phyloP scores from a whole-genome alignment of 768 basidiomycete genomes.

The Termitomyces sp. region DNA sequence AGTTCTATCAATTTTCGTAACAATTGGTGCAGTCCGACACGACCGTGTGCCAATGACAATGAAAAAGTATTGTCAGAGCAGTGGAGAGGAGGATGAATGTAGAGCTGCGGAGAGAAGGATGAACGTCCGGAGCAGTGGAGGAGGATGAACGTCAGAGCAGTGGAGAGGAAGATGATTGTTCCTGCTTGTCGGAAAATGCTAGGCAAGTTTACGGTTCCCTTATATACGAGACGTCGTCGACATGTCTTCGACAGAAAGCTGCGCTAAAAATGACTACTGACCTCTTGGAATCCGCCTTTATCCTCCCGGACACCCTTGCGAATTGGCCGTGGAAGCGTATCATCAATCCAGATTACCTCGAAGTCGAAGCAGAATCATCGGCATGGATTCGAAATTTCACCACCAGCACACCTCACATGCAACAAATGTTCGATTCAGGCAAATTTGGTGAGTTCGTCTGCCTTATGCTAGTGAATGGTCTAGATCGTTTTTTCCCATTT shows the following conservation, averaged over 20 bases:
- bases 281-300: background rate
- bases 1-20: background rate
- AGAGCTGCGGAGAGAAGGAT: too few relatives aligned
- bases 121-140: too few relatives aligned
- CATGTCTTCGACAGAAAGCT: background rate
- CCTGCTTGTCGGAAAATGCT: too few relatives aligned
- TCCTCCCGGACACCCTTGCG: slow-evolving; percentile 22
- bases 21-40: background rate
- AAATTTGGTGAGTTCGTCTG: background rate
- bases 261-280: background rate
- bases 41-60: background rate
- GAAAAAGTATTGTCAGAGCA: background rate
- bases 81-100: background rate
- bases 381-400: slow-evolving; percentile 25
- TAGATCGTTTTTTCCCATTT: background rate
- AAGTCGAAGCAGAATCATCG: slow-evolving; percentile 12
- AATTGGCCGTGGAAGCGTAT: slow-evolving; percentile 39
- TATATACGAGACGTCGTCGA: background rate
- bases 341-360: slow-evolving; percentile 31
- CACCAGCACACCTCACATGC: slow-evolving; percentile 26
- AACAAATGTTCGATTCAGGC: slow-evolving; percentile 28
- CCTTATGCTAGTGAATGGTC: background rate
- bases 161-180: background rate
- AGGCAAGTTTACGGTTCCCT: background rate
- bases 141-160: background rate